A percentile compares a stretch with the other conserved stretches of the same genome.
phyloP scores from a whole-genome alignment of 1,284 basidiomycete genomes.

The Psilocybe mexicana region DNA sequence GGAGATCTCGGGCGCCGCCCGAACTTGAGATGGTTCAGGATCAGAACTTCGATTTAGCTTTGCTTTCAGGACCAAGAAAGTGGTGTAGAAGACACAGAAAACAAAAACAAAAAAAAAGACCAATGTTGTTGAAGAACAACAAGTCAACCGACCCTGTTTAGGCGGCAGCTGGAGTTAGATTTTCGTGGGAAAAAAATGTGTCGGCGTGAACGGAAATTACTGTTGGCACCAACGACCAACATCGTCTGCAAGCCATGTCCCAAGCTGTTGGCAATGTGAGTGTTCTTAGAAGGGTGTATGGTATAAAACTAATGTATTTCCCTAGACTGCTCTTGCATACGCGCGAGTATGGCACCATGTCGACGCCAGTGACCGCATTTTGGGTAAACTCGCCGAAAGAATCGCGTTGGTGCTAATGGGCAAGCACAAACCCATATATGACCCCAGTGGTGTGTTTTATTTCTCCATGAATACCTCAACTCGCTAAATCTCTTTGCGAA shows the following conservation, averaged over 20 bases:
- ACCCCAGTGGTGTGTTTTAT: conserved; percentile 68
- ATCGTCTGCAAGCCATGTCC: conserved; percentile 27
- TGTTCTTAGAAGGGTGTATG: conserved; percentile 4
- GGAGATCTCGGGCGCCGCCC: background rate
- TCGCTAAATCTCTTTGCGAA: background rate
- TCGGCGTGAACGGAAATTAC: conserved; percentile 9
- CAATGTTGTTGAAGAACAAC: background rate
- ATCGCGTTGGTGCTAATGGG: conserved; percentile 98
- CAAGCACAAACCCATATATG: conserved; percentile 98
- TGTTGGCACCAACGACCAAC: conserved; percentile 14
- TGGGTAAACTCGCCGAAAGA: conserved; percentile 91
- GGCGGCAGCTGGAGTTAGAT: background rate
- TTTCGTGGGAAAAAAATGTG: conserved; percentile 22
- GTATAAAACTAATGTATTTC: background rate
- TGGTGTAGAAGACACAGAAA: background rate
- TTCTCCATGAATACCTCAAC: background rate
- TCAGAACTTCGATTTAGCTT: too few species aligned
- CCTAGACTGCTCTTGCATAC: conserved; percentile 89
- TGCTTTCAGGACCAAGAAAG: background rate
- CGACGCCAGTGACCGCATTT: conserved; percentile 84
- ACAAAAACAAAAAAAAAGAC: background rate
- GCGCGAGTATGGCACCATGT: conserved; percentile 96
- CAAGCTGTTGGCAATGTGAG: conserved; percentile 63
- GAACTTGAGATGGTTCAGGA: background rate
- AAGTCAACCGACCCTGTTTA: background rate